These are phyloP conservation scores for Jatropha podagrica DNA, from an alignment of 441 rosid genomes.

Conservation along the genomic window DNA sequence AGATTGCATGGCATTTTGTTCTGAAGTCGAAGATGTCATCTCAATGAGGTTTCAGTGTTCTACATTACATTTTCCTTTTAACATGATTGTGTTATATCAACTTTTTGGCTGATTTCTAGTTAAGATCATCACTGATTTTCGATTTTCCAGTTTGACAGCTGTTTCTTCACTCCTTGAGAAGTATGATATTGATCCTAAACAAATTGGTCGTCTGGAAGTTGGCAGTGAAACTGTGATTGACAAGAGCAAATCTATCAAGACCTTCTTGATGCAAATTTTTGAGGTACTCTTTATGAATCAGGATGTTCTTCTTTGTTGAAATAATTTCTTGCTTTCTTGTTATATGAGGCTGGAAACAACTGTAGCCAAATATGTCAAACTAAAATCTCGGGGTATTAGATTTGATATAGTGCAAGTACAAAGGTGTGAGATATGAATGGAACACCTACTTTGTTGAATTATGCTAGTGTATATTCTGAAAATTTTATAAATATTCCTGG, in stretches of 20 bases:
- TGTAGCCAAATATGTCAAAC: background rate
- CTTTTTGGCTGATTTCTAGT: background rate
- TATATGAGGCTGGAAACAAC: background rate
- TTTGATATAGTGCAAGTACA: background rate
- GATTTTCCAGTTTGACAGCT: conserved; percentile 67
- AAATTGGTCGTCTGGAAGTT: conserved; percentile 94
- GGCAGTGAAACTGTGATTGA: conserved; percentile 99
- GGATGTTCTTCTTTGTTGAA: conserved; percentile 1
- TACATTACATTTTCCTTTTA: background rate
- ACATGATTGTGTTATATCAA: background rate
- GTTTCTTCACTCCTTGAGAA: conserved; percentile 88
- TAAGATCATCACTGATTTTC: background rate
- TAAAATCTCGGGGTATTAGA: background rate
- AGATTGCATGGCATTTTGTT: conserved; percentile 94
- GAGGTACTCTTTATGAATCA: conserved; percentile 52
- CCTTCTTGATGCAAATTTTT: conserved; percentile 96
- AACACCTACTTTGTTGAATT: background rate
- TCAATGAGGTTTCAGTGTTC: conserved; percentile 75
- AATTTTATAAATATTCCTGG: background rate
- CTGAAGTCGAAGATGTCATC: conserved; percentile 98
- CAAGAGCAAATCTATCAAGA: conserved; percentile 98
- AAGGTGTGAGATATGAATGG: background rate
- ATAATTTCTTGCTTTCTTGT: background rate
- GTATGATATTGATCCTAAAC: conserved; percentile 83
- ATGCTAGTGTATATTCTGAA: background rate